Conservation (phyloP, 2,329 filamentous ascomycete species). For the Hortaea sp. region DNA sequence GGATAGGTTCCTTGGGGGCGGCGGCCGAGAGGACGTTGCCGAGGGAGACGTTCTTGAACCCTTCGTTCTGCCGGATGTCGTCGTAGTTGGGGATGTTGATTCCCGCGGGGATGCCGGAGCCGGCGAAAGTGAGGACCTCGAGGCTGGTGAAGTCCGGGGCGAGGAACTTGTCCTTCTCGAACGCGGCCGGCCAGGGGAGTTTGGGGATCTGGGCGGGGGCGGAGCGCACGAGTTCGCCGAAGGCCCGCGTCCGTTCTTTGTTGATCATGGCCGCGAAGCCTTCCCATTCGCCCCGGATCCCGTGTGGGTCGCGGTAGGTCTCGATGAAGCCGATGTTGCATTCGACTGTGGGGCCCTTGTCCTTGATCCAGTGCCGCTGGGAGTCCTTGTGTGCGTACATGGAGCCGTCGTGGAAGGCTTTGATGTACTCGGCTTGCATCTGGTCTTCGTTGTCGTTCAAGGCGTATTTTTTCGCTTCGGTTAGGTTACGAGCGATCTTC, state of each 20-base stretch:
- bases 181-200: conserved; percentile 76
- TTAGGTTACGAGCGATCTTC: conserved; percentile 36
- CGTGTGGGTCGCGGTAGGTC: conserved; percentile 46
- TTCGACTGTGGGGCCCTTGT: conserved; percentile 43
- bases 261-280: conserved; percentile 60
- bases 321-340: conserved; percentile 46
- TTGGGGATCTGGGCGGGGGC: conserved; percentile 79
- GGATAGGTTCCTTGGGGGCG: conserved; percentile 82
- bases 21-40: conserved; percentile 90
- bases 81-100: conserved; percentile 32
- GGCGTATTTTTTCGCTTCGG: conserved; percentile 38
- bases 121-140: conserved; percentile 76
- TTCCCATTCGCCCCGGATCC: conserved; percentile 44
- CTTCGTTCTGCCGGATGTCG: conserved; percentile 68
- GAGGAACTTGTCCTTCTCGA: conserved; percentile 93
- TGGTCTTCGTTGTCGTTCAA: conserved; percentile 34
- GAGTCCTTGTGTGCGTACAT: conserved; percentile 41
- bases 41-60: conserved; percentile 88
- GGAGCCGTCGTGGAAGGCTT: conserved; percentile 41
- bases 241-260: conserved; percentile 78
- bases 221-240: conserved; percentile 71
- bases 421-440: conserved; percentile 39
- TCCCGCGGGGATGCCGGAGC: conserved; percentile 52
- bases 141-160: conserved; percentile 93
- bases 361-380: conserved; percentile 44